Evolutionary conservation across 208 protist genomes (phyloP), one percentile per base, ranked within the genome.

Genomic region (Wallacemonas sp.): DNA sequence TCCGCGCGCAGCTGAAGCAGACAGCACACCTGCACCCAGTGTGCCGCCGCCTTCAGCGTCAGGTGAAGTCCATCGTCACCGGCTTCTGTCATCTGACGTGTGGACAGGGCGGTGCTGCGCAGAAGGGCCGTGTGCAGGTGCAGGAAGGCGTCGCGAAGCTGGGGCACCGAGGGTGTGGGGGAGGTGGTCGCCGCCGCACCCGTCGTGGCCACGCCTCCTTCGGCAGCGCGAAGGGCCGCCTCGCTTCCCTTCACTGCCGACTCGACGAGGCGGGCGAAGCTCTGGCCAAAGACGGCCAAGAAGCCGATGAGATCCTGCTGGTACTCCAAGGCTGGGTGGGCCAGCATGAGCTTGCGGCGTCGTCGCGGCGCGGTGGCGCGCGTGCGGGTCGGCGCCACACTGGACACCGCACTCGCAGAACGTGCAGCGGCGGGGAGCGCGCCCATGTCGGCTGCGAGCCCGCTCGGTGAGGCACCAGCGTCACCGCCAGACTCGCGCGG

Each of bases 271-370:
- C 61, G 61, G 1, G 73, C 52, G 63, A 80, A 66, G 53, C 66
- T 67, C 63, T 84, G 78, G 33, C 67, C 58, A 33, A 77, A 71
- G 44, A 78, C 68, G 29, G 78, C 66, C 17, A 84, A 57, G 61
- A 84, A 84, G 2, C 34, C 73, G 9, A 84, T 46, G 17, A 77
- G 19, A 15, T 63, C 50, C n/a, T 41, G 19, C 32, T 42, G 38
- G 41, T 52, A 63, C 55, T 71, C 38, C 55, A 24, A 27, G 32
- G 57, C 61, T 1, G 30, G 53, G 36, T 54, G 44, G 0, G 38
- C 30, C 37, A 39, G 0, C 19, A 19, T 48, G 9, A 45, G 15
- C 13, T 45, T 69, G 21, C 34, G 44, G 52, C 37, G 52, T 17
- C 36, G 45, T 30, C 17, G 21, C 19, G 24, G 36, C 24, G 41